Evolutionary conservation across 176 grass and related monocot species (phyloP).

Genomic region (bread wheat (Triticum aestivum)): DNA sequence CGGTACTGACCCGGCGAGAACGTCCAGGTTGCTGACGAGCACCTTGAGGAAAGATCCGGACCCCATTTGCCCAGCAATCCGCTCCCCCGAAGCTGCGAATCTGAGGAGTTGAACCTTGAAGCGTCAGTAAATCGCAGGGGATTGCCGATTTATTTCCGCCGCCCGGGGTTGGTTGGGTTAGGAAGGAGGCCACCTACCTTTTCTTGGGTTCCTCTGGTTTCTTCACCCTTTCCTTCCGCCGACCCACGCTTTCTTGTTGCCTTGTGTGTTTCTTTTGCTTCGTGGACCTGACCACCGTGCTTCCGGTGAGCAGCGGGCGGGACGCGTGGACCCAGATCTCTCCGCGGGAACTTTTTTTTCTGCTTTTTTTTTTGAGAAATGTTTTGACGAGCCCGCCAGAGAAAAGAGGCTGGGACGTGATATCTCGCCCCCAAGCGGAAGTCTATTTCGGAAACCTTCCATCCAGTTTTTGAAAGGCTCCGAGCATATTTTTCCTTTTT

Average conservation of each 20-base stretch:
- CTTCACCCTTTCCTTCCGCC: conserved; percentile 15
- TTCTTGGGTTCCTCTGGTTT: not conserved
- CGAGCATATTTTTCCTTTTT: no score
- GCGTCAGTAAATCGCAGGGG: not conserved
- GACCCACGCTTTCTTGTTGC: not conserved
- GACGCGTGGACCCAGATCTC: not conserved
- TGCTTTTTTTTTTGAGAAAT: no score
- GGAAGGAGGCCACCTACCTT: conserved; percentile 20
- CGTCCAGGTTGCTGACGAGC: conserved; percentile 75
- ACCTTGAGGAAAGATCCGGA: conserved; percentile 96
- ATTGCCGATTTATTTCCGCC: not conserved
- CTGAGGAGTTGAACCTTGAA: not conserved
- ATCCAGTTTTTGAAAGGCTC: no score
- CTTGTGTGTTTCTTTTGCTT: not conserved
- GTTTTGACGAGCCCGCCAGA: no score
- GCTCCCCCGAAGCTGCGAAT: conserved; percentile 11
- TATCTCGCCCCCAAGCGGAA: no score
- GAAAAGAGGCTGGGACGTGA: no score
- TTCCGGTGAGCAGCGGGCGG: not conserved
- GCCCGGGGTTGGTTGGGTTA: not conserved
- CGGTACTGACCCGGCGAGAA: conserved; percentile 70
- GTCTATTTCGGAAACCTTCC: no score
- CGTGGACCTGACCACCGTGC: not conserved
- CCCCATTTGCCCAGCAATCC: conserved; percentile 42
- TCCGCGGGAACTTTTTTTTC: not conserved